Conservation (phyloP, 345 rosid genomes). For the Euphorbia tirucalli region DNA sequence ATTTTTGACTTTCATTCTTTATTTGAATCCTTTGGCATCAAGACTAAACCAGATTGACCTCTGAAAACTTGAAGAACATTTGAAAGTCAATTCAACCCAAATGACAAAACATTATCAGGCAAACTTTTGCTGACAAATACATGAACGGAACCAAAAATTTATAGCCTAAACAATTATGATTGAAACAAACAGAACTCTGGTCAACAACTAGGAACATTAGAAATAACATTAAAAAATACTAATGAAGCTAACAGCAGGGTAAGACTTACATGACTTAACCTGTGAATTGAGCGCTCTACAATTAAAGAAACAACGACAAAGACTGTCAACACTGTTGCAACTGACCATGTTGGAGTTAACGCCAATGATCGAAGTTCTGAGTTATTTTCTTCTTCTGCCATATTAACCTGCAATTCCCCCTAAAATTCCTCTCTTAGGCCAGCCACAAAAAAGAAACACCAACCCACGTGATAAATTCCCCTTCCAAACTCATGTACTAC, state of each 20-base stretch:
- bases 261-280: slow-evolving; percentile 63
- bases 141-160: background rate
- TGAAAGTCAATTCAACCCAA: background rate
- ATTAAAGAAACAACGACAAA: slow-evolving; percentile 78
- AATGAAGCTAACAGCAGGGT: background rate
- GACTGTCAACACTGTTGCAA: slow-evolving; percentile 84
- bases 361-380: slow-evolving; percentile 70
- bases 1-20: background rate
- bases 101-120: background rate
- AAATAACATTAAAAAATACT: background rate
- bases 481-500: background rate
- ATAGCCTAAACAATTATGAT: background rate
- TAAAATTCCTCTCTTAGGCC: slow-evolving; percentile 1
- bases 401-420: slow-evolving; percentile 12
- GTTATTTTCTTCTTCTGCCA: slow-evolving; percentile 27
- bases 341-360: slow-evolving; percentile 93
- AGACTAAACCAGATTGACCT: background rate
- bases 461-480: too few relatives aligned
- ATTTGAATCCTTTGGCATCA: background rate
- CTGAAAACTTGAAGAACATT: background rate
- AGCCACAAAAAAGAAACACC: background rate
- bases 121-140: background rate
- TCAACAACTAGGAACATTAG: too few relatives aligned
- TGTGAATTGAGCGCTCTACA: slow-evolving; percentile 84
- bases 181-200: background rate